phyloP scores from a whole-genome alignment of 805 yeast species.

The Teunomyces lycoperdinae region DNA sequence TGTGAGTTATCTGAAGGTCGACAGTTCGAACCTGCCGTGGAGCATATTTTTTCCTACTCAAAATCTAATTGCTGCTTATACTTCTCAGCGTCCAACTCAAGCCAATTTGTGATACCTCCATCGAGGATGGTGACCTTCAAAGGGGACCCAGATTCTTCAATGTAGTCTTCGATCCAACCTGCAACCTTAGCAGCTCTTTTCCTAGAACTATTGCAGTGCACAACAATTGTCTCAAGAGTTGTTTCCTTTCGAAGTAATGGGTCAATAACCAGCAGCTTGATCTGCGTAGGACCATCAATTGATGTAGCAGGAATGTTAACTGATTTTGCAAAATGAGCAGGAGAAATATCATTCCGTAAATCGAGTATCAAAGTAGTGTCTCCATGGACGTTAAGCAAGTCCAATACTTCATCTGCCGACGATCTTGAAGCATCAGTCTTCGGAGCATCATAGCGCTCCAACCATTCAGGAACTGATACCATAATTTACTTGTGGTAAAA shows the following conservation, averaged over 20 bases:
- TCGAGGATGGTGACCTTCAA: conserved; percentile 18
- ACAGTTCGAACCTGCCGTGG: conserved; percentile 42
- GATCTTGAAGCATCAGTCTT: conserved; percentile 2
- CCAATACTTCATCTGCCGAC: conserved; percentile 13
- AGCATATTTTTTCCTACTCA: conserved; percentile 18
- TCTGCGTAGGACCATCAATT: conserved; percentile 13
- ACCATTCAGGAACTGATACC: conserved; percentile 7
- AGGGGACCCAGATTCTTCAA: conserved; percentile 10
- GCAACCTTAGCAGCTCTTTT: conserved; percentile 18
- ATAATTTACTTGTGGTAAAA: not conserved
- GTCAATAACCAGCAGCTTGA: conserved; percentile 12
- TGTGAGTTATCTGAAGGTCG: conserved; percentile 34
- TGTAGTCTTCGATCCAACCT: conserved; percentile 22
- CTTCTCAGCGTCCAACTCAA: conserved; percentile 9
- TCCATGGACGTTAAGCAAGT: conserved; percentile 9
- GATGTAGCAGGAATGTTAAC: conserved; percentile 19
- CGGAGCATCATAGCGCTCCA: conserved; percentile 8
- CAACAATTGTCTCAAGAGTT: conserved; percentile 11
- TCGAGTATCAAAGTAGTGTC: conserved; percentile 16
- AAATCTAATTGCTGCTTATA: not conserved
- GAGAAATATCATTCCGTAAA: conserved; percentile 16
- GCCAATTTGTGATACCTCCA: conserved; percentile 23
- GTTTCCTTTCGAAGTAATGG: conserved; percentile 11
- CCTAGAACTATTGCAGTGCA: conserved; percentile 22
- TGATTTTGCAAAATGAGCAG: conserved; percentile 14